Conservation (phyloP, 192 early-diverging fungal genomes). For the Coemansia sp. region DNA sequence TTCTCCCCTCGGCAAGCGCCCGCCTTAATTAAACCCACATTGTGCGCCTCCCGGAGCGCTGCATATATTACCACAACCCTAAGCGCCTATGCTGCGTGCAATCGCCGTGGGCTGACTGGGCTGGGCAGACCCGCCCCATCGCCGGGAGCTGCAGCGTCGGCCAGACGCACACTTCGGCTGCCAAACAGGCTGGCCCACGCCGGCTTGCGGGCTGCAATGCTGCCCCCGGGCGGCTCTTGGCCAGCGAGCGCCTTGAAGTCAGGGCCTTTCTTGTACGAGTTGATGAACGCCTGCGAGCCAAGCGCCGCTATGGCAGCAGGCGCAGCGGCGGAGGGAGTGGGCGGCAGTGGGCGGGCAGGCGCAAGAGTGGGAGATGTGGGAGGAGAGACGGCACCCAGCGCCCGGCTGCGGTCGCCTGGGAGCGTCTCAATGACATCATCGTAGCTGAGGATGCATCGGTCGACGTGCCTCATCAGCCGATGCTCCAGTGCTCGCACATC, state of each 20-base stretch:
- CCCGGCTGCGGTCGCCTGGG: not conserved
- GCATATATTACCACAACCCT: not conserved
- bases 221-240: not conserved
- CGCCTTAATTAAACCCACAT: constrained; percentile 8
- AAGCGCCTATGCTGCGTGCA: not conserved
- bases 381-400: constrained; percentile 32
- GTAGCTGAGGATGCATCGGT: constrained; percentile 45
- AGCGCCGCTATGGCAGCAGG: constrained; percentile 14
- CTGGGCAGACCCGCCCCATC: not conserved
- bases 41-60: not conserved
- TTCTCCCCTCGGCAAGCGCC: not conserved
- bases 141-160: not conserved
- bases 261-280: constrained; percentile 31
- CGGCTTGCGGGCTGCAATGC: constrained; percentile 1
- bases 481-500: constrained; percentile 32
- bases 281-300: constrained; percentile 38
- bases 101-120: not conserved
- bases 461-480: constrained; percentile 35
- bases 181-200: constrained; percentile 44
- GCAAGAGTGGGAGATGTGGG: constrained; percentile 27
- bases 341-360: constrained; percentile 20
- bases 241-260: not conserved
- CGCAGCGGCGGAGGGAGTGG: constrained; percentile 15
- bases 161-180: constrained; percentile 27
- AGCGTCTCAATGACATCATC: constrained; percentile 30